phyloP scores from a whole-genome alignment of 805 yeast species.

The Wickerhamiella alocasiicola region DNA sequence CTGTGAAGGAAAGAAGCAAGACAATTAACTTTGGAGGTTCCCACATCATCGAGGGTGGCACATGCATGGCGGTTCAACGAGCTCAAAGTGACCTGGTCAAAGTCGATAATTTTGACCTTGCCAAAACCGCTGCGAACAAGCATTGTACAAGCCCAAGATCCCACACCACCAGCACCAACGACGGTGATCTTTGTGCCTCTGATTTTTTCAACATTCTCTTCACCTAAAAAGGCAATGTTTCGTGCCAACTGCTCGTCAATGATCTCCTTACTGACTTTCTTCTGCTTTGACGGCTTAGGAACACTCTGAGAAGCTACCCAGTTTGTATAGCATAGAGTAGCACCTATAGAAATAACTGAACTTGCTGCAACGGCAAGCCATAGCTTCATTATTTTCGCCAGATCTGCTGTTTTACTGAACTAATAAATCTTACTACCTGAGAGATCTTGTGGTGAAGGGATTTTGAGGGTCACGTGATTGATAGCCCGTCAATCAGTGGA shows the following conservation, averaged over 20 bases:
- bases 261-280: constrained; percentile 32
- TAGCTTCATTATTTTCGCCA: constrained; percentile 8
- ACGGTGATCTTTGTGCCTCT: constrained; percentile 63
- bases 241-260: constrained; percentile 87
- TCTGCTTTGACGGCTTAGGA: not conserved
- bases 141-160: constrained; percentile 92
- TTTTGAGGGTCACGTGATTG: not conserved
- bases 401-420: too few relatives aligned
- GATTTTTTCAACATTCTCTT: constrained; percentile 64
- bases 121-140: constrained; percentile 83
- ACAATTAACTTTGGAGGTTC: constrained; percentile 78
- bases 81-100: constrained; percentile 89
- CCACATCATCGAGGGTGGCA: constrained; percentile 85
- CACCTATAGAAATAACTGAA: constrained; percentile 4
- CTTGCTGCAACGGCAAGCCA: constrained; percentile 8
- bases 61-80: constrained; percentile 91
- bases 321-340: constrained; percentile 4
- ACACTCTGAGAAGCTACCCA: not conserved
- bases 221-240: constrained; percentile 83
- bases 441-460: too few relatives aligned
- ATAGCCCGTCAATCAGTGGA: too few relatives aligned
- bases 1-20: constrained; percentile 51
- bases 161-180: constrained; percentile 97
- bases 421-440: too few relatives aligned
- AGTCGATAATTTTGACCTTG: constrained; percentile 69